phyloP scores from a whole-genome alignment of 2,329 filamentous ascomycete genomes.

The Penicillium sp. region DNA sequence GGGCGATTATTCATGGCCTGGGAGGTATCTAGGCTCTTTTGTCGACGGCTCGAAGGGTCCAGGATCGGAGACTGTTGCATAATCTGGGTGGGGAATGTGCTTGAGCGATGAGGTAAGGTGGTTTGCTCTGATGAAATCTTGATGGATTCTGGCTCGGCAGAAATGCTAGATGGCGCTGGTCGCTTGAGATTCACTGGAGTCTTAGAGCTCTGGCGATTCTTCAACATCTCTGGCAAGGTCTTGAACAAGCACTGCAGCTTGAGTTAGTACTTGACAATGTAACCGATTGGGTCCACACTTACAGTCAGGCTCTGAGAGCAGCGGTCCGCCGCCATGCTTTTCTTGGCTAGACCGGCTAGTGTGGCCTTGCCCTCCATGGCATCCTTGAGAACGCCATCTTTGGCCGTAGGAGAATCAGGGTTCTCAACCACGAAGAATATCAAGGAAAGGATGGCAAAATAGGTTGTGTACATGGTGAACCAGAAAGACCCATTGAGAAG shows the following conservation, averaged over 20 bases:
- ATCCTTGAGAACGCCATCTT: slow-evolving; percentile 77
- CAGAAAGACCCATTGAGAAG: slow-evolving; percentile 65
- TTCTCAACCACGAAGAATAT: slow-evolving; percentile 67
- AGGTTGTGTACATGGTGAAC: slow-evolving; percentile 70
- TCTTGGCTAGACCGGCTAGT: slow-evolving; percentile 73
- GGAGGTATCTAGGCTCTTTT: slow-evolving; percentile 34
- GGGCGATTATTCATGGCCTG: slow-evolving; percentile 19
- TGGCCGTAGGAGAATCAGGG: slow-evolving; percentile 59
- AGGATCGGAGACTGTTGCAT: slow-evolving; percentile 24
- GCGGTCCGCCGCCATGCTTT: slow-evolving; percentile 84
- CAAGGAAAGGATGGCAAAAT: slow-evolving; percentile 65
- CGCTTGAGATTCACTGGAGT: slow-evolving; percentile 52
- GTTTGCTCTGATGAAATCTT: slow-evolving; percentile 21
- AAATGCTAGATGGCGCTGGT: slow-evolving; percentile 35
- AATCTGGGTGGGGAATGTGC: slow-evolving; percentile 41
- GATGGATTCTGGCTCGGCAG: slow-evolving; percentile 11
- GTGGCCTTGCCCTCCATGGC: slow-evolving; percentile 82
- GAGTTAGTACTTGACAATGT: slow-evolving; percentile 1
- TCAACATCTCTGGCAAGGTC: slow-evolving; percentile 72
- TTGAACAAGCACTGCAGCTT: slow-evolving; percentile 72
- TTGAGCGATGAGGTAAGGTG: slow-evolving; percentile 36
- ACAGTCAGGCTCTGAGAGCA: slow-evolving; percentile 78
- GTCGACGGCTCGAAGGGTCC: slow-evolving; percentile 25
- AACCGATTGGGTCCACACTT: slow-evolving; percentile 35
- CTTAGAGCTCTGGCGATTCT: slow-evolving; percentile 52